Conservation (phyloP, 805 yeast genomes). For the Candida vaughaniae region DNA sequence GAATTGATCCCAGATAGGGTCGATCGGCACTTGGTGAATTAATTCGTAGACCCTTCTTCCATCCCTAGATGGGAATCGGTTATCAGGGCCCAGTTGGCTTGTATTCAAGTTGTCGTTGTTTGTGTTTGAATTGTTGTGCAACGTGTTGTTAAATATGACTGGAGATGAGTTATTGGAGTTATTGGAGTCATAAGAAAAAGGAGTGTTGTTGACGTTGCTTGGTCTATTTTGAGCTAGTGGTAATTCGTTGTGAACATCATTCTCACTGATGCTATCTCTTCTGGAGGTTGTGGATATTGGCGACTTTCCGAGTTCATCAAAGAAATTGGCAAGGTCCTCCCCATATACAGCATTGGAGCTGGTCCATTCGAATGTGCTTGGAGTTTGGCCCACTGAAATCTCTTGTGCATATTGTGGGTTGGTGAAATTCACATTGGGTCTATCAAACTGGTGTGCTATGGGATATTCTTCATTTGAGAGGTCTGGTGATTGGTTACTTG, state of each 20-base stretch:
- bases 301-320: conserved; percentile 14
- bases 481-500: background rate
- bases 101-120: background rate
- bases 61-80: conserved; percentile 29
- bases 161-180: conserved; percentile 18
- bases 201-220: conserved; percentile 5
- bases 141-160: conserved; percentile 8
- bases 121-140: conserved; percentile 2
- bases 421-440: background rate
- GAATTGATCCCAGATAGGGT: conserved; percentile 68
- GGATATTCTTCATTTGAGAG: background rate
- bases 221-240: background rate
- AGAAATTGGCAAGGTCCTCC: conserved; percentile 12
- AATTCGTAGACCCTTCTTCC: conserved; percentile 58
- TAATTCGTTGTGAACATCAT: conserved; percentile 1
- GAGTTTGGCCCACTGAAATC: background rate
- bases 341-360: conserved; percentile 7
- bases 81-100: background rate
- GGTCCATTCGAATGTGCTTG: conserved; percentile 16
- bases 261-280: conserved; percentile 11
- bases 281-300: conserved; percentile 14
- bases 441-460: background rate
- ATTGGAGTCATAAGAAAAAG: conserved; percentile 12
- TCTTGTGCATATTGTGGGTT: background rate
- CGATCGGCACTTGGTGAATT: conserved; percentile 62